A percentile compares a stretch with the other conserved stretches of the same genome.
phyloP scores from a whole-genome alignment of 805 yeast species.

The Maudiozyma pseudohumilis region DNA sequence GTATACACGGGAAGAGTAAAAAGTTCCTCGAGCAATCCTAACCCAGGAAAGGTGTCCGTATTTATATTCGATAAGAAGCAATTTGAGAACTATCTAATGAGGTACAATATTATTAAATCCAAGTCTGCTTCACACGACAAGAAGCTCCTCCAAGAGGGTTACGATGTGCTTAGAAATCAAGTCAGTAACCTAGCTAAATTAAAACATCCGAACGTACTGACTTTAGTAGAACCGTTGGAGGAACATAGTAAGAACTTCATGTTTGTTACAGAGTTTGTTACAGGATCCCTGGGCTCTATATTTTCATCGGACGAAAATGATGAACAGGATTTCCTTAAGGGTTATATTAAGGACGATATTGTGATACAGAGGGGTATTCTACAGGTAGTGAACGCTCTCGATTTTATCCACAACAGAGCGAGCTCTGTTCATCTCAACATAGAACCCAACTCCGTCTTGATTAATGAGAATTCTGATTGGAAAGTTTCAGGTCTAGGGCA shows the following conservation, averaged over 20 bases:
- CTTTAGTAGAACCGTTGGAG: conserved; percentile 81
- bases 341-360: conserved; percentile 53
- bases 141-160: conserved; percentile 47
- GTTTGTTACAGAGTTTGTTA: conserved; percentile 79
- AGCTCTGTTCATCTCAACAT: conserved; percentile 67
- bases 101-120: conserved; percentile 40
- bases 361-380: conserved; percentile 74
- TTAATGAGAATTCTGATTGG: conserved; percentile 89
- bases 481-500: conserved; percentile 70
- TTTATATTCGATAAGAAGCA: conserved; percentile 78
- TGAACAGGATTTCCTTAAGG: conserved; percentile 26
- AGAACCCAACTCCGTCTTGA: conserved; percentile 65
- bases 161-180: conserved; percentile 55
- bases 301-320: conserved; percentile 26
- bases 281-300: conserved; percentile 41
- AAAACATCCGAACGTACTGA: conserved; percentile 81
- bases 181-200: conserved; percentile 65
- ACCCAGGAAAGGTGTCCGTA: conserved; percentile 51
- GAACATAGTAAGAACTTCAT: conserved; percentile 67
- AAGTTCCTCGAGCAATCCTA: conserved; percentile 34
- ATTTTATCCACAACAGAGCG: conserved; percentile 73
- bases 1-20: conserved; percentile 76
- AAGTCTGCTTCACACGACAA: conserved; percentile 33
- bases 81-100: conserved; percentile 45
- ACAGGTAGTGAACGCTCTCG: conserved; percentile 67